phyloP scores from a whole-genome alignment of 306 rosid genomes.

The Purshia tridentata region DNA sequence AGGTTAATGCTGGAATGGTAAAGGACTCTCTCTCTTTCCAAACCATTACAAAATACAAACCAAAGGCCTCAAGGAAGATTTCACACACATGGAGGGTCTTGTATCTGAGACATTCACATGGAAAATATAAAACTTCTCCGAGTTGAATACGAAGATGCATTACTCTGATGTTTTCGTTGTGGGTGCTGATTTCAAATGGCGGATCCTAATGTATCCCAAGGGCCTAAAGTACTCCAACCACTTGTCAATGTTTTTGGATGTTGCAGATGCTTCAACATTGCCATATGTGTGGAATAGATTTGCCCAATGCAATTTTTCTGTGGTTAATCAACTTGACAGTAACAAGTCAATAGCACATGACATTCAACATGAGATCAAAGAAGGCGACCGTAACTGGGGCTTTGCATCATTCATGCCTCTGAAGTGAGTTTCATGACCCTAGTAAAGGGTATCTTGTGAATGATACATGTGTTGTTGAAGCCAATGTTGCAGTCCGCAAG shows the following conservation, averaged over 20 bases:
- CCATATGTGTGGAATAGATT: not conserved
- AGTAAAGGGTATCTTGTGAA: not conserved
- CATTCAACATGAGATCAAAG: not conserved
- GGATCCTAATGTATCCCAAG: not conserved
- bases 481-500: not conserved
- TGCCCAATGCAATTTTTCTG: not conserved
- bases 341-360: not conserved
- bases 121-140: too few relatives aligned
- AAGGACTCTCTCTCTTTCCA: too few relatives aligned
- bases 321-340: slow-evolving; percentile 6
- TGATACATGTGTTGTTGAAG: slow-evolving; percentile 3
- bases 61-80: too few relatives aligned
- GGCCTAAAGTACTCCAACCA: not conserved
- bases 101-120: too few relatives aligned
- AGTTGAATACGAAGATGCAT: too few relatives aligned
- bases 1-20: too few relatives aligned
- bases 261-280: not conserved
- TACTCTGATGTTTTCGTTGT: too few relatives aligned
- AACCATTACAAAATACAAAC: too few relatives aligned
- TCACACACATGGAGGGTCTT: too few relatives aligned
- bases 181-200: not conserved
- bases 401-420: not conserved
- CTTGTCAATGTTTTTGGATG: slow-evolving; percentile 7
- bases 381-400: not conserved
- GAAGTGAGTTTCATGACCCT: not conserved